A percentile compares a stretch with the other conserved stretches of the same genome.
These are phyloP conservation scores for Collariella sp. DNA, from an alignment of 495 filamentous ascomycete genomes.

Conservation along the genomic window DNA sequence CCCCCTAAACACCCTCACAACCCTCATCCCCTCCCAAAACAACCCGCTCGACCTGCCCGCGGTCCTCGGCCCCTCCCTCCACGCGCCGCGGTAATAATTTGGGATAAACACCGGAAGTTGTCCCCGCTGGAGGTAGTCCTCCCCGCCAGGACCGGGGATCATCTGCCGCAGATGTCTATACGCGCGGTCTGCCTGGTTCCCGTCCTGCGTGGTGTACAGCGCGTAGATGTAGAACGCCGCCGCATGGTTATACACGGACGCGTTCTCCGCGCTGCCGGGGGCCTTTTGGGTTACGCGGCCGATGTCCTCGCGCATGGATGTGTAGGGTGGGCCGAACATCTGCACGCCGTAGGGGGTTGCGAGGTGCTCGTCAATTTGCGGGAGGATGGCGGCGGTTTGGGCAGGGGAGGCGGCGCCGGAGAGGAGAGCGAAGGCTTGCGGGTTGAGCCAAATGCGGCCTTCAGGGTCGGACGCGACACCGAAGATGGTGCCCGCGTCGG, in stretches of 20 bases:
- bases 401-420: slow-evolving; percentile 39
- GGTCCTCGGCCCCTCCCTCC: slow-evolving; percentile 41
- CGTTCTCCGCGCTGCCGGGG: slow-evolving; percentile 49
- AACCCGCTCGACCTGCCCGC: slow-evolving; percentile 47
- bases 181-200: slow-evolving; percentile 42
- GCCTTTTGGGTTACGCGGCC: slow-evolving; percentile 51
- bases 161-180: slow-evolving; percentile 43
- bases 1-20: slow-evolving; percentile 43
- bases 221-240: slow-evolving; percentile 45
- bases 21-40: slow-evolving; percentile 46
- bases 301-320: slow-evolving; percentile 49
- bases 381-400: slow-evolving; percentile 39
- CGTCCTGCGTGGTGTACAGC: slow-evolving; percentile 42
- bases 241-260: slow-evolving; percentile 50
- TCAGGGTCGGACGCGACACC: slow-evolving; percentile 42
- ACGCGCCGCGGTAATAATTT: slow-evolving; percentile 50
- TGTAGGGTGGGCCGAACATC: slow-evolving; percentile 48
- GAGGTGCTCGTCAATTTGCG: slow-evolving; percentile 42
- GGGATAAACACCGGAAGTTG: slow-evolving; percentile 50
- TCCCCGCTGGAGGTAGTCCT: slow-evolving; percentile 45
- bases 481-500: slow-evolving; percentile 45
- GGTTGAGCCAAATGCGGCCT: slow-evolving; percentile 51
- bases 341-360: slow-evolving; percentile 44
- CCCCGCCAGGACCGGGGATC: slow-evolving; percentile 43
- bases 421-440: slow-evolving; percentile 47